Evolutionary conservation across 2,329 filamentous ascomycete genomes (phyloP), one percentile per base, ranked within the genome.

Genomic region (Eutypa lata): DNA sequence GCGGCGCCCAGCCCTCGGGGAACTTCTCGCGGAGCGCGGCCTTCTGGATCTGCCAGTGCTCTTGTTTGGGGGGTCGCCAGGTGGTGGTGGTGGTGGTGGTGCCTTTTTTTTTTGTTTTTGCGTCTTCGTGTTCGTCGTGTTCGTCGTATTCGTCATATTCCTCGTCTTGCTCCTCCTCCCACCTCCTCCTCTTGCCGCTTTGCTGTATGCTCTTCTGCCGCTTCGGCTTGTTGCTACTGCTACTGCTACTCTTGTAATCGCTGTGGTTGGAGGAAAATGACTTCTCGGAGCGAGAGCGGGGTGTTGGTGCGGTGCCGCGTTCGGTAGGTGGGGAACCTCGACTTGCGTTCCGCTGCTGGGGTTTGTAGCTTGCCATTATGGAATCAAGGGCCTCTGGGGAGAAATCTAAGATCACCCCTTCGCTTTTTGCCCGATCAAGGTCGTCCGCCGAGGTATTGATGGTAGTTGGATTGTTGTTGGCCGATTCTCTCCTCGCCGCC

Each of bases 1-100:
- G 81, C 28, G 94, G 93, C 26, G 80, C 79, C 92, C 93, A 99
- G 10, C 87, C 84, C 7, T 87, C 82, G 2, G 84, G 84, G 59
- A 97, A 94, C 65, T 97, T 99, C 55, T 82, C 71, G 62, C 86
- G 82, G 35, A 95, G 72, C 0, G 85, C 88, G 2, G 74, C 75
- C 68, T 96, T 97, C 60, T 97, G 88, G 14, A 82, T 69, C 67
- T 83, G 79, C 94, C 94, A 97, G 3, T 31, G 10, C 26, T 31
- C 26, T 31, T 31, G 26, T 31, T 10, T n/a, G n/a, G n/a, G n/a
- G n/a, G n/a, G n/a, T n/a, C n/a, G n/a, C n/a, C n/a, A n/a, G n/a
- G 26, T 31, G 5, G 26, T 31, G 26, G 26, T 31, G 5, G 26
- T 31, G 5, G 26, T 31, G 26, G 26, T 31, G 5, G 26, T 31